These are phyloP conservation scores for Clonostachys byssicola DNA, from an alignment of 2,329 filamentous ascomycete genomes.

Conservation along the genomic window DNA sequence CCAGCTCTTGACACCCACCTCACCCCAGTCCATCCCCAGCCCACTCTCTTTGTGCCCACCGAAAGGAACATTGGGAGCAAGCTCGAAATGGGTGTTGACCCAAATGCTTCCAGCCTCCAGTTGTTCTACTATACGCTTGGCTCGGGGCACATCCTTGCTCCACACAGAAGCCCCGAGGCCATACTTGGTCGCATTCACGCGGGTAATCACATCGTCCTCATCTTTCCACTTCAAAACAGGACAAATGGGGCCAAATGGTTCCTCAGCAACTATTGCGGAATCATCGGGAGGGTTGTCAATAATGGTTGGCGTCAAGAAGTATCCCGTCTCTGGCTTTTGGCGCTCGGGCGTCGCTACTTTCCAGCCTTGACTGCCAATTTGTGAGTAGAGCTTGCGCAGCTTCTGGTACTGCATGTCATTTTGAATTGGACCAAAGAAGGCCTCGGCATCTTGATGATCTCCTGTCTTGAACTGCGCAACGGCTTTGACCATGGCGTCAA, in stretches of 20 bases:
- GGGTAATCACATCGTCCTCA: constrained; percentile 76
- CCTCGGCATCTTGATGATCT: background rate
- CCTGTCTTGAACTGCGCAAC: background rate
- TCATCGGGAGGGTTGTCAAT: constrained; percentile 50
- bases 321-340: constrained; percentile 24
- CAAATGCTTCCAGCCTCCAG: constrained; percentile 95
- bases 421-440: constrained; percentile 53
- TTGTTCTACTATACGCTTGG: constrained; percentile 70
- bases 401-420: constrained; percentile 61
- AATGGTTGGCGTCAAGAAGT: constrained; percentile 51
- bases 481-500: constrained; percentile 21
- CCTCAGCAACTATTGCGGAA: constrained; percentile 71
- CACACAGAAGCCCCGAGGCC: constrained; percentile 95
- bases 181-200: constrained; percentile 96
- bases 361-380: constrained; percentile 20
- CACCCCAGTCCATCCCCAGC: too few species aligned
- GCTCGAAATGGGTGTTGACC: constrained; percentile 54
- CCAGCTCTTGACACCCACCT: too few species aligned
- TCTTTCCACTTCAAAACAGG: constrained; percentile 80
- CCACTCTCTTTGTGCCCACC: too few species aligned
- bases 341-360: background rate
- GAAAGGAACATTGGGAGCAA: too few species aligned
- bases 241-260: constrained; percentile 93
- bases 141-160: constrained; percentile 80
- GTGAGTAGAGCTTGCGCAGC: constrained; percentile 45